Evolutionary conservation across 306 rosid genomes (phyloP), one percentile per base, ranked within the genome.

Genomic region (Amphicarpaea edgeworthii): DNA sequence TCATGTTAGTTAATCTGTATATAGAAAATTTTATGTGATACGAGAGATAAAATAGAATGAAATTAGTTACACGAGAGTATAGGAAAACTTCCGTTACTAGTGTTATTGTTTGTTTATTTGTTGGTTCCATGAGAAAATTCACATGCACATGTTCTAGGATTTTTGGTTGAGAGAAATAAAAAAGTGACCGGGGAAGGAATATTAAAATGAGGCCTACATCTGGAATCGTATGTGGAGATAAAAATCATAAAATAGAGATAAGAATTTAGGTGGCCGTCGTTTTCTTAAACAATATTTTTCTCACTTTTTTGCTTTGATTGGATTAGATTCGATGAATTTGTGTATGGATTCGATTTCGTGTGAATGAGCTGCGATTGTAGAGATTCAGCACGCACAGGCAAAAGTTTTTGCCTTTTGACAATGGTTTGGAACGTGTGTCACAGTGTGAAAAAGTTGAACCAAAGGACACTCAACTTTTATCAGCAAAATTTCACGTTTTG

Each of bases 161-260:
- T 24, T 57, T 1, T 57, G 19, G 17, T 28, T 59, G 21, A 28
- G 20, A 30, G 21, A 59, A 26, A 8, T 58, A 19, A n/a, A 60
- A 57, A 60, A 8, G 61, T 10, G 37, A 32, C 3, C 21, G 43
- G 8, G 45, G 68, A 30, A 16, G 45, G 41, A 30, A 59, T 30
- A 57, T 57, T 57, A 28, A 59, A 59, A 15, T 1, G 21, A 59
- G 1, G n/a, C 14, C 4, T 12, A 58, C 64, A 24, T 14, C 19
- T 26, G 37, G 19, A 26, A 28, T 59, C 41, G 20, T 59, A 12
- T 14, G 10, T 21, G 21, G 10, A n/a, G 42, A 59, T 28, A 6
- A n/a, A n/a, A n/a, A n/a, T n/a, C n/a, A n/a, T n/a, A n/a, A 26
- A 59, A 59, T 30, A 15, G 20, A 59, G 66, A 59, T 14, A 59